Evolutionary conservation across 768 basidiomycete species (phyloP), one percentile per base, ranked within the genome.

Genomic region (Xanthoconium stramineum): DNA sequence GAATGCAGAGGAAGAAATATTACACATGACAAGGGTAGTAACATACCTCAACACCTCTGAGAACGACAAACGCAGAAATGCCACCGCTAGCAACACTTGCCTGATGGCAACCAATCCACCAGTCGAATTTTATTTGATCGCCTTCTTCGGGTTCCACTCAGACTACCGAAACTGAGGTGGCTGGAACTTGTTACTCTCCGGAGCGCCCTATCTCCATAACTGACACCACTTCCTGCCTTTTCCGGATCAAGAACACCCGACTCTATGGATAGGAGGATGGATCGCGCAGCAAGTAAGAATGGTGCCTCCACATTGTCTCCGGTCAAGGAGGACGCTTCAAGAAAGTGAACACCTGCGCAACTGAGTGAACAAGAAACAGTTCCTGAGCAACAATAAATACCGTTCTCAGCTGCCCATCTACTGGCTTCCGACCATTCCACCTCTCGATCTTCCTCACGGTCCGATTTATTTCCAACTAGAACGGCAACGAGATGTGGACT

Each of bases 381-480:
- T 19, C 28, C 36, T 30, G 43, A 58, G 62, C 50, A 42, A 45
- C 4, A 14, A 40, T 38, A 65, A 78, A 57, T 61, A 94, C 94
- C 90, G 70, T 98, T 94, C 70, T 95, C 92, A 47, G 94, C 89
- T 19, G 97, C 96, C 94, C 94, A 99, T 67, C 83, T 78, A 65
- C 91, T 93, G 11, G 93, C 97, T 74, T 99, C 97, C 28, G 88
- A 81, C 86, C 91, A 97, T 64, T 96, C 92, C 38, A 99, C 94
- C 71, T 98, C 91, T 50, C 97, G 78, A 49, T 94, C 93, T 50
- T 97, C 95, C 65, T 98, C 96, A 64, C 85, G 80, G 71, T 99
- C 97, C 14, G 89, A 83, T 76, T 99, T 98, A 73, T 94, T 98
- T 46, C 97, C 97, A 19, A 99, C 94, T 15, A 96, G 77, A 39